Evolutionary conservation across 148 eudicot species (phyloP), one percentile per base, ranked within the genome.

Genomic region (Polygonum aviculare): DNA sequence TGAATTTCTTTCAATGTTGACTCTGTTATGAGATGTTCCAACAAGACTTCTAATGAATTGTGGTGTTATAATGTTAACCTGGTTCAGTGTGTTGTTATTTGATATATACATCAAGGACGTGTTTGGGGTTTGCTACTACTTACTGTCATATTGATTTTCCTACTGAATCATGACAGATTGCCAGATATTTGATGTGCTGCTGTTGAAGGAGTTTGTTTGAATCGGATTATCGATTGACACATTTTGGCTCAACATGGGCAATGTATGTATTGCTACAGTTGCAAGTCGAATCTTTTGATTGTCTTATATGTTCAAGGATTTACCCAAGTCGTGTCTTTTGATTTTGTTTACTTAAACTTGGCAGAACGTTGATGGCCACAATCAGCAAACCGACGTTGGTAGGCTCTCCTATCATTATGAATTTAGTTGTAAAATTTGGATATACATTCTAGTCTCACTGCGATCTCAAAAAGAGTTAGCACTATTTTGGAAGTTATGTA

Each of bases 341-440:
- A 67, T 67, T 65, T 65, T 67, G 14, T 67, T 36, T 67, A 45
- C 44, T 67, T 10, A 67, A 67, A 67, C 45, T 14, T 67, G 41
- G 41, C 72, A 67, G 72, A 38, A 67, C 40, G 18, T 38, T 0
- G 40, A 67, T 14, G 72, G 38, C 72, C n/a, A 5, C 3, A 67
- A 67, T 36, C 72, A 35, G 72, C 72, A 67, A 67, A 36, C 40
- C 38, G 72, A 67, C 15, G 70, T 78, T 79, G 87, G 90, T 88
- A 85, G 73, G 78, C 19, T 65, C 69, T 78, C 18, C 72, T 12
- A 12, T 70, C 71, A 57, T 26, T 1, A 10, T 14, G 44, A 50
- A 36, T 35, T 79, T 4, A 41, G 26, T 10, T 18, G 39, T 69
- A 18, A n/a, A 26, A 69, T 35, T 40, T 45, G 6, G 7, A 36